phyloP scores from a whole-genome alignment of 2,329 filamentous ascomycete species.

The Trichothecium roseum region DNA sequence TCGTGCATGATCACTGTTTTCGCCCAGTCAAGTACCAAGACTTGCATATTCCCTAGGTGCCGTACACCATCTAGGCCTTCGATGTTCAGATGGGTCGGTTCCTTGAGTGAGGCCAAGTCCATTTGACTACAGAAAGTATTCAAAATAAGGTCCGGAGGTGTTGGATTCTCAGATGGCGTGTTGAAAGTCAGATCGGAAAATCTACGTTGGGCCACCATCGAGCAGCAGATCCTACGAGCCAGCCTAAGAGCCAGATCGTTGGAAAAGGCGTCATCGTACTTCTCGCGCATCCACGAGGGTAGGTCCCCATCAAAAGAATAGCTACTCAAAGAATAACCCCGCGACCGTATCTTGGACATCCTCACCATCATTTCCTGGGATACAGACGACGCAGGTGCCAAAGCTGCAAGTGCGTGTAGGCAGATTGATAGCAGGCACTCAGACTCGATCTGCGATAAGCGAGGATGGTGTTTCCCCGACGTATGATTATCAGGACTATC shows the following conservation, averaged over 20 bases:
- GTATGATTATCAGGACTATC: background rate
- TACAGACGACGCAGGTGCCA: conserved; percentile 31
- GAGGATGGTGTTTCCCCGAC: conserved; percentile 14
- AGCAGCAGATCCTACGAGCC: conserved; percentile 47
- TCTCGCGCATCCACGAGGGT: conserved; percentile 28
- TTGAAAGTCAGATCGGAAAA: conserved; percentile 2
- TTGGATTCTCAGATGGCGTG: background rate
- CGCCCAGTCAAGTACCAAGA: conserved; percentile 58
- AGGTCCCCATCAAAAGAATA: background rate
- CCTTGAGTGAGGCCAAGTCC: conserved; percentile 23
- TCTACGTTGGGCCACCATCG: conserved; percentile 25
- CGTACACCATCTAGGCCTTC: conserved; percentile 32
- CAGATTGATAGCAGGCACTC: conserved; percentile 48
- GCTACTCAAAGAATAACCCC: conserved; percentile 24
- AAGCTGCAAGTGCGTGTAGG: conserved; percentile 50
- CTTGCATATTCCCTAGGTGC: conserved; percentile 47
- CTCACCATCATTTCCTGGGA: conserved; percentile 41
- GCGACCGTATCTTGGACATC: conserved; percentile 49
- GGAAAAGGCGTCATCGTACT: conserved; percentile 54
- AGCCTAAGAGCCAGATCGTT: conserved; percentile 49
- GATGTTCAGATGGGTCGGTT: too few species aligned
- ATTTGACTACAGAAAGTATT: conserved; percentile 40
- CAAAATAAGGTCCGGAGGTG: conserved; percentile 20
- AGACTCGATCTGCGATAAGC: conserved; percentile 37
- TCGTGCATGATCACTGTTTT: conserved; percentile 64